A percentile compares a stretch with the other conserved stretches of the same genome.
These are phyloP conservation scores for Rhizophlyctis rosea DNA, from an alignment of 192 early-diverging fungal genomes.

Conservation along the genomic window DNA sequence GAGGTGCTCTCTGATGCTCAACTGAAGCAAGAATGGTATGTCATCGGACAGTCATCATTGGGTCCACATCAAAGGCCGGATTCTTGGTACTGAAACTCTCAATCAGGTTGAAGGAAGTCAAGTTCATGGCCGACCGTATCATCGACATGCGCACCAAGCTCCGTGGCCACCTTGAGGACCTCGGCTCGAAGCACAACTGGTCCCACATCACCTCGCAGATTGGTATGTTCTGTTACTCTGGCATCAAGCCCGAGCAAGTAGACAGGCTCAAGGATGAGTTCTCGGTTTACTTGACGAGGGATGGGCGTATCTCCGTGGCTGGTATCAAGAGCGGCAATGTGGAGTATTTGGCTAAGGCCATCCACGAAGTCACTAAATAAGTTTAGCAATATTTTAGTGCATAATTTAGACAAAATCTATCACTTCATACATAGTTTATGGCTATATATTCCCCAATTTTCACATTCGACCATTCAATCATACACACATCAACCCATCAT, in stretches of 20 bases:
- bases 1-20: slow-evolving; percentile 74
- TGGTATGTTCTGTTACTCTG: slow-evolving; percentile 99
- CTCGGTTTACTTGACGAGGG: slow-evolving; percentile 90
- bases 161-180: slow-evolving; percentile 73
- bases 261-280: slow-evolving; percentile 77
- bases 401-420: too few relatives aligned
- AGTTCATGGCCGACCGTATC: slow-evolving; percentile 96
- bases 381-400: too few relatives aligned
- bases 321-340: slow-evolving; percentile 93
- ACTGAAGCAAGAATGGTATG: slow-evolving; percentile 78
- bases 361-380: slow-evolving; percentile 91
- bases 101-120: slow-evolving; percentile 74
- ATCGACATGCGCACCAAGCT: slow-evolving; percentile 84
- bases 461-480: too few relatives aligned
- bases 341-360: slow-evolving; percentile 92
- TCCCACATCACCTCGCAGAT: slow-evolving; percentile 89
- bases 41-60: slow-evolving; percentile 1
- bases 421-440: too few relatives aligned
- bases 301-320: slow-evolving; percentile 96
- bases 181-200: slow-evolving; percentile 77
- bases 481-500: too few relatives aligned
- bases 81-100: slow-evolving; percentile 8
- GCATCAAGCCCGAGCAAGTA: slow-evolving; percentile 84
- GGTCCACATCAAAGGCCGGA: neutral
- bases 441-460: too few relatives aligned